phyloP scores from a whole-genome alignment of 352 stramenopile species.

The Pythium biforme region DNA sequence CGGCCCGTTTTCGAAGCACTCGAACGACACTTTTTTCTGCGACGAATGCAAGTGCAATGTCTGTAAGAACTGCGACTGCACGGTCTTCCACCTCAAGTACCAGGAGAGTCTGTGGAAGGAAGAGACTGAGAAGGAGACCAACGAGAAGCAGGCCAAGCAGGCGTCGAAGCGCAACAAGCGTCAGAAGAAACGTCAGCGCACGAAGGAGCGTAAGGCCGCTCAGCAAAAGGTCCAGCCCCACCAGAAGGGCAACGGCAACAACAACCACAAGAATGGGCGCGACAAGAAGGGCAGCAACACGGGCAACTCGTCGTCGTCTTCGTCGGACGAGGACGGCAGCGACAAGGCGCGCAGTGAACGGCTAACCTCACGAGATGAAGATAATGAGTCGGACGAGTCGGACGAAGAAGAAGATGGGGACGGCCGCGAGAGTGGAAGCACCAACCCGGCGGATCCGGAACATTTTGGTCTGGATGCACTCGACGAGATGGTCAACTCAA shows the following conservation, averaged over 20 bases:
- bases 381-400: constrained; percentile 45
- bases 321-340: constrained; percentile 38
- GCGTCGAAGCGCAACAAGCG: constrained; percentile 84
- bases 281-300: constrained; percentile 43
- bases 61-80: constrained; percentile 96
- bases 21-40: constrained; percentile 95
- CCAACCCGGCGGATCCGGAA: constrained; percentile 29
- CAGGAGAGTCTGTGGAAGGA: constrained; percentile 95
- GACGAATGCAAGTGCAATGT: constrained; percentile 98
- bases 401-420: constrained; percentile 41
- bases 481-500: constrained; percentile 82
- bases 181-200: constrained; percentile 83
- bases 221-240: constrained; percentile 34
- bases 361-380: constrained; percentile 31
- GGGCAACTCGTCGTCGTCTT: constrained; percentile 40
- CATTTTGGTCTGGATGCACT: constrained; percentile 40
- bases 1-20: constrained; percentile 94
- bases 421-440: constrained; percentile 34
- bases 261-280: constrained; percentile 25
- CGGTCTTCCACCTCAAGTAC: constrained; percentile 97
- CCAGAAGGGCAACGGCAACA: constrained; percentile 35
- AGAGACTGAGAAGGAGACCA: constrained; percentile 91
- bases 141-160: constrained; percentile 87
- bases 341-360: constrained; percentile 26
- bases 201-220: constrained; percentile 79